Percentiles rank a stretch among this genome's conserved stretches.
These are phyloP conservation scores for Leptographium flavum DNA, from an alignment of 2,329 filamentous ascomycete species.

Conservation along the genomic window DNA sequence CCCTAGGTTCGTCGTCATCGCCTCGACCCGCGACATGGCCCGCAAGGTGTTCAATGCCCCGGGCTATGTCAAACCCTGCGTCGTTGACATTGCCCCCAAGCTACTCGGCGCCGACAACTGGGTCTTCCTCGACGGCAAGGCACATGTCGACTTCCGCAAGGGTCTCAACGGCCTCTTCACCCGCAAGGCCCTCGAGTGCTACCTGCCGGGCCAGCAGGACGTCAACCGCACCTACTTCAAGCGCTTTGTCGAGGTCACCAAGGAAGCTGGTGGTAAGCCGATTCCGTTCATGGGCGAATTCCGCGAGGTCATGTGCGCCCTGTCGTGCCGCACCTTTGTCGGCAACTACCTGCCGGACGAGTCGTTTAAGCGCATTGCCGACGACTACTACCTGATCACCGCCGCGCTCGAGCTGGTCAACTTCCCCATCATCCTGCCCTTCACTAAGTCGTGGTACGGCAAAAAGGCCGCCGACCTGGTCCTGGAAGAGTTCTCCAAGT, in stretches of 20 bases:
- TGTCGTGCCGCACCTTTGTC: constrained; percentile 93
- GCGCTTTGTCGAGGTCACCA: constrained; percentile 61
- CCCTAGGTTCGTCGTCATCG: constrained; percentile 84
- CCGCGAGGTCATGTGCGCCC: constrained; percentile 86
- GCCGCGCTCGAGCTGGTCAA: constrained; percentile 94
- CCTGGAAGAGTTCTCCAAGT: constrained; percentile 75
- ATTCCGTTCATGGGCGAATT: constrained; percentile 81
- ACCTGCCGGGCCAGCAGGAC: constrained; percentile 84
- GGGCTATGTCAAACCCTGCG: constrained; percentile 81
- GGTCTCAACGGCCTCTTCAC: constrained; percentile 92
- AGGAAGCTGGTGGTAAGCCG: constrained; percentile 56
- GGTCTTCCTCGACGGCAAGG: constrained; percentile 93
- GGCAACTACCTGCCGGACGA: constrained; percentile 89
- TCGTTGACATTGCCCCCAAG: constrained; percentile 89
- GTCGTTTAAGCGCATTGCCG: constrained; percentile 82
- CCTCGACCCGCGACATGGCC: constrained; percentile 85
- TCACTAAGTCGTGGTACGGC: constrained; percentile 91
- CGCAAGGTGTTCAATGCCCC: constrained; percentile 96
- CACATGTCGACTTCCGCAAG: constrained; percentile 93
- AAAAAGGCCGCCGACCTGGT: constrained; percentile 94
- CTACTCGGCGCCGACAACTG: constrained; percentile 85
- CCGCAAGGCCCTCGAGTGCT: constrained; percentile 70
- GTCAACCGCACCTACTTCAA: constrained; percentile 82
- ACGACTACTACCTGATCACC: constrained; percentile 95
- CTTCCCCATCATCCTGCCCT: constrained; percentile 92